Conservation (phyloP, 352 stramenopile species). For the Stramenopiles sp. region DNA sequence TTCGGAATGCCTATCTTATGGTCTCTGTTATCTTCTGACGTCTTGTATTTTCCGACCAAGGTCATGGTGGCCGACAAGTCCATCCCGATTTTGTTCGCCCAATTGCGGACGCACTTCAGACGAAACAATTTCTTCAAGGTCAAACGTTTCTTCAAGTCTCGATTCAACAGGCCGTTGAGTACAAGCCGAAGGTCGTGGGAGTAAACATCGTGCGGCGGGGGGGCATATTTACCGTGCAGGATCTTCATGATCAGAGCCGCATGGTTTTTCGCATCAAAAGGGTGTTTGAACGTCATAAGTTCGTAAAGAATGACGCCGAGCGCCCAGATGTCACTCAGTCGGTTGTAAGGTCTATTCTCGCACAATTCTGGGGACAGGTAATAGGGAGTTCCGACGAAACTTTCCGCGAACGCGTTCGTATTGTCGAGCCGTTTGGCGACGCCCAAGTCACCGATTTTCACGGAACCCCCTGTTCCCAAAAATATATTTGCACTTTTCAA, state of each 20-base stretch:
- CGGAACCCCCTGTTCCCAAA: background rate
- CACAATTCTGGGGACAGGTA: conserved; percentile 67
- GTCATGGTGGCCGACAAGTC: no score
- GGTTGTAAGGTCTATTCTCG: conserved; percentile 53
- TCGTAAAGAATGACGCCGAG: conserved; percentile 64
- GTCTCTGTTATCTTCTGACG: no score
- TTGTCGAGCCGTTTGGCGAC: background rate
- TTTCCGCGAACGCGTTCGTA: conserved; percentile 52
- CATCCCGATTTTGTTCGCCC: no score
- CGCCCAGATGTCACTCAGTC: conserved; percentile 66
- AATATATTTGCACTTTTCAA: background rate
- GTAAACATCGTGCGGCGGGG: conserved; percentile 27
- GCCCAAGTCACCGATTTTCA: background rate
- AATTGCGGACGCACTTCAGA: background rate
- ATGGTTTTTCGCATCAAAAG: conserved; percentile 58
- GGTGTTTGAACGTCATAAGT: conserved; percentile 54
- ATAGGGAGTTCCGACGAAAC: conserved; percentile 52
- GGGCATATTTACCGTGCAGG: conserved; percentile 54
- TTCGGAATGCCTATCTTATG: no score
- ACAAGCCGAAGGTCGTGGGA: background rate
- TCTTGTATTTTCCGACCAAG: no score
- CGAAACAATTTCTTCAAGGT: conserved; percentile 1
- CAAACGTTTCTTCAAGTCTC: background rate
- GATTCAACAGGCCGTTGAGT: background rate
- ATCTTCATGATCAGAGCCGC: conserved; percentile 65